Percentiles rank a stretch among this genome's conserved stretches.
Conservation (phyloP, 108 stramenopile species). For the Epithemia pelagica region DNA sequence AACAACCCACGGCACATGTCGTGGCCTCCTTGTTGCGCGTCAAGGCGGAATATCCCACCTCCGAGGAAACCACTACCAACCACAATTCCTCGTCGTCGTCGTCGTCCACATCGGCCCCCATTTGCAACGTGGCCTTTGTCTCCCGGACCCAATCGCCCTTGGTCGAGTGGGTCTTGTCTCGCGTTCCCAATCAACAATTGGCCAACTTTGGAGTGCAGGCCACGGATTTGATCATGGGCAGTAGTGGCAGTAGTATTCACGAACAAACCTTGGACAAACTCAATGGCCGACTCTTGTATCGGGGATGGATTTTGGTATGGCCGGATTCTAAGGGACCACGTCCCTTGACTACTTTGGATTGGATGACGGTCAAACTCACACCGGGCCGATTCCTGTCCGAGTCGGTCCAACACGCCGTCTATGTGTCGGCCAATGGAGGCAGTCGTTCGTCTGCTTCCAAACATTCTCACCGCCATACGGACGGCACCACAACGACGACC, state of each 20-base stretch:
- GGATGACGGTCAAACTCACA: slow-evolving; percentile 56
- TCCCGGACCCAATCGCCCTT: slow-evolving; percentile 53
- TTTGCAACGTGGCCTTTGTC: slow-evolving; percentile 75
- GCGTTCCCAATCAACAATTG: slow-evolving; percentile 44
- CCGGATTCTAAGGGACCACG: slow-evolving; percentile 37
- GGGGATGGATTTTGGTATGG: slow-evolving; percentile 63
- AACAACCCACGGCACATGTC: too few species aligned
- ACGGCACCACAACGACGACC: too few species aligned
- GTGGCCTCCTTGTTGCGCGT: too few species aligned
- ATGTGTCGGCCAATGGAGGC: slow-evolving; percentile 60
- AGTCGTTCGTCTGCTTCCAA: too few species aligned
- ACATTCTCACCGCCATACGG: too few species aligned
- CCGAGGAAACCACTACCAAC: too few species aligned
- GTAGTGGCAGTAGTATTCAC: slow-evolving; percentile 1
- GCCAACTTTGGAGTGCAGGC: slow-evolving; percentile 35
- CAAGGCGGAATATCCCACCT: too few species aligned
- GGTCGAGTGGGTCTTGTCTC: slow-evolving; percentile 34
- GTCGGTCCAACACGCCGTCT: slow-evolving; percentile 50
- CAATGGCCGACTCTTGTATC: slow-evolving; percentile 64
- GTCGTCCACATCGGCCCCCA: too few species aligned
- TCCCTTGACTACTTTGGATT: slow-evolving; percentile 30
- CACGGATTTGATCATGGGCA: slow-evolving; percentile 16
- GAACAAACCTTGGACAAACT: slow-evolving; percentile 27
- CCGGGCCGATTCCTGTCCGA: slow-evolving; percentile 56
- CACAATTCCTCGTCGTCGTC: too few species aligned